Base-by-base conservation (phyloP, 2,329 filamentous ascomycete genomes). In the Coniella lustricola region DNA sequence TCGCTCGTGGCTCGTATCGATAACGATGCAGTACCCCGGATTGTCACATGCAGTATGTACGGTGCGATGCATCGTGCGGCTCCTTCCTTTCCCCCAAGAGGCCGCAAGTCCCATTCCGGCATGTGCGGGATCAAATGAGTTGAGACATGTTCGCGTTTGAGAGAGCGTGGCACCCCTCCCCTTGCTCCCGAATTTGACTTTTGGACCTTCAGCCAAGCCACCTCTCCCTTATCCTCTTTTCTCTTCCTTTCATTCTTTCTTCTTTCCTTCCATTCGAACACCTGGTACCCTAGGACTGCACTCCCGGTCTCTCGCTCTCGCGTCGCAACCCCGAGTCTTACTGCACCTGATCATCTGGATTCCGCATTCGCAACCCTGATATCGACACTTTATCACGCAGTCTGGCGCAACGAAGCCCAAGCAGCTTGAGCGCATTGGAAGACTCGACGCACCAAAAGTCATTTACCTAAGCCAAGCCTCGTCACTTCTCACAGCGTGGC, bases 141-240 rank as follows among this genome's bases (percentile, higher is more conserved):
- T 45, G 43, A 45, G 43, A 45, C 43, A 37, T 21, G 7, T 45
- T 38, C 22, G 43, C 17, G 43, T 45, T 45, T 45, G 43, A 45
- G 43, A 17, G 34, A 17, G n/a, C 7, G 7, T 7, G n/a, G n/a
- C n/a, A n/a, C n/a, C n/a, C n/a, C n/a, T n/a, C n/a, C n/a, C n/a
- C n/a, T n/a, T 31, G 16, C n/a, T 18, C 34, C 20, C 7, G 29
- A 32, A 22, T 22, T 31, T n/a, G 16, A 22, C 18, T 25, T 29
- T 5, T 36, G 9, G n/a, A 22, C 10, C n/a, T 10, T 16, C 43
- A 37, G 37, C 3, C 12, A 20, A 22, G 29, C 21, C 33, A 31
- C n/a, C 33, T 13, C 22, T 21, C 17, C 29, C 16, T 17, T 17
- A 18, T 17, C 17, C 33, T 9, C 31, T 18, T 18, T 21, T 3